Evolutionary conservation across 164 flowering plant genomes (phyloP).

Genomic region (Nelumbo lutea): DNA sequence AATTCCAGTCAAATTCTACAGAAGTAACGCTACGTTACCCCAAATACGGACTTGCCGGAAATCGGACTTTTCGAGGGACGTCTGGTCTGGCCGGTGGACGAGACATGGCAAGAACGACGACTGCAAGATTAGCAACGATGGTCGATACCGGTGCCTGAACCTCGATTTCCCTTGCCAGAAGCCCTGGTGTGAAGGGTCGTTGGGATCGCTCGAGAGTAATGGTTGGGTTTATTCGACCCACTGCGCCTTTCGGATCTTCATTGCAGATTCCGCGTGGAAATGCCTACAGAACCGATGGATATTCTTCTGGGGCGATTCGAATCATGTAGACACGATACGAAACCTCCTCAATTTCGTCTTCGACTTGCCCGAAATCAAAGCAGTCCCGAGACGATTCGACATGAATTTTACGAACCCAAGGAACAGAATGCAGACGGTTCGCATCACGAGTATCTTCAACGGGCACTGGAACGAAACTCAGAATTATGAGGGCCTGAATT

Average conservation of each 20-base stretch:
- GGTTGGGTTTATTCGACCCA: constrained; percentile 97
- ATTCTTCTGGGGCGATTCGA: constrained; percentile 99
- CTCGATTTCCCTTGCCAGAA: constrained; percentile 45
- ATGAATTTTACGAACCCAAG: constrained; percentile 68
- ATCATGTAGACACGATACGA: constrained; percentile 89
- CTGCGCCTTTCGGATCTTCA: constrained; percentile 63
- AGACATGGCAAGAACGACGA: constrained; percentile 57
- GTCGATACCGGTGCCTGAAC: constrained; percentile 67
- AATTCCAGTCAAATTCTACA: constrained; percentile 38
- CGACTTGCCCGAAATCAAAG: constrained; percentile 33
- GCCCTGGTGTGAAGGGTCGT: constrained; percentile 84
- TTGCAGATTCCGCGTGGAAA: constrained; percentile 66
- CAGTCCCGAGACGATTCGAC: constrained; percentile 73
- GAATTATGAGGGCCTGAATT: constrained; percentile 75
- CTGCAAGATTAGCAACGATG: constrained; percentile 61
- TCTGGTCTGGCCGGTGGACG: constrained; percentile 95
- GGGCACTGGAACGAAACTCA: constrained; percentile 34
- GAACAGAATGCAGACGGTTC: constrained; percentile 46
- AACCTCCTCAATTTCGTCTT: constrained; percentile 79
- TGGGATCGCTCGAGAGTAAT: constrained; percentile 77
- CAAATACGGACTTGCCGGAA: constrained; percentile 36
- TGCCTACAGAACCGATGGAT: constrained; percentile 79
- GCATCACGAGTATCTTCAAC: constrained; percentile 91
- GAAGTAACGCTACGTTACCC: constrained; percentile 26
- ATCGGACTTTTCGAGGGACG: constrained; percentile 47